Percentiles rank a stretch among this genome's conserved stretches.
Evolutionary conservation across 176 grass and related monocot genomes (phyloP).

Genomic region (Bothriochloa decipiens): DNA sequence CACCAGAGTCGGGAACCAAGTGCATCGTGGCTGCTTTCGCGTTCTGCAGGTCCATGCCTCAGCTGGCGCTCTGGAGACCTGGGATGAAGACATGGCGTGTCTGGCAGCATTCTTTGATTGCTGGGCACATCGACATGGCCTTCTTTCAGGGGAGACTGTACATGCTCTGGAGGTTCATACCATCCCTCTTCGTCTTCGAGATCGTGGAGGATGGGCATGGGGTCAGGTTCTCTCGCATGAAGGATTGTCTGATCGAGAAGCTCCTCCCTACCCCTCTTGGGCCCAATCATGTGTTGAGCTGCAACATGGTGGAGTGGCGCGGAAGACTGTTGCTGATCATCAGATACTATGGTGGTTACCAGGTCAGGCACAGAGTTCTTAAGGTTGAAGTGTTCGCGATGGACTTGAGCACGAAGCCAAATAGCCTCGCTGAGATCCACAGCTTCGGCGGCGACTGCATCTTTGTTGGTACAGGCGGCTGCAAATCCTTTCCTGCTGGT

Average conservation of each 20-base stretch:
- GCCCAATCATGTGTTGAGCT: background rate
- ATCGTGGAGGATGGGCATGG: background rate
- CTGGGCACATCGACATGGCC: background rate
- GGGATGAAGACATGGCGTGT: slow-evolving; percentile 28
- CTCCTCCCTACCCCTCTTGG: background rate
- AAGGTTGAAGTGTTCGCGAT: slow-evolving; percentile 26
- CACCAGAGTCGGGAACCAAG: background rate
- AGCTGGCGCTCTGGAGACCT: slow-evolving; percentile 20
- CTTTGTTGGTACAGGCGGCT: background rate
- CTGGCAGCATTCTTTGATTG: background rate
- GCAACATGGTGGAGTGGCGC: slow-evolving; percentile 33
- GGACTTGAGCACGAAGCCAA: slow-evolving; percentile 14
- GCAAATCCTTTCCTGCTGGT: background rate
- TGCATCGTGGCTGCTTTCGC: slow-evolving; percentile 6
- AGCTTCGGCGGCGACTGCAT: background rate
- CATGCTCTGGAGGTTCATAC: background rate
- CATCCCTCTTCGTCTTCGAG: background rate
- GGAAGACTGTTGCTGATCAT: slow-evolving; percentile 22
- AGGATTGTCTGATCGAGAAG: background rate
- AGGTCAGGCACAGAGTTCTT: background rate
- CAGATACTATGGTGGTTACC: slow-evolving; percentile 6
- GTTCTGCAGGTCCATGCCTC: background rate
- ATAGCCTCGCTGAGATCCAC: background rate
- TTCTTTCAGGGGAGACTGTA: slow-evolving; percentile 33
- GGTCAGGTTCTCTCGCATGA: slow-evolving; percentile 1